Evolutionary conservation across 1,284 basidiomycete species (phyloP).

Genomic region (Neotropicomus parvogracilis): DNA sequence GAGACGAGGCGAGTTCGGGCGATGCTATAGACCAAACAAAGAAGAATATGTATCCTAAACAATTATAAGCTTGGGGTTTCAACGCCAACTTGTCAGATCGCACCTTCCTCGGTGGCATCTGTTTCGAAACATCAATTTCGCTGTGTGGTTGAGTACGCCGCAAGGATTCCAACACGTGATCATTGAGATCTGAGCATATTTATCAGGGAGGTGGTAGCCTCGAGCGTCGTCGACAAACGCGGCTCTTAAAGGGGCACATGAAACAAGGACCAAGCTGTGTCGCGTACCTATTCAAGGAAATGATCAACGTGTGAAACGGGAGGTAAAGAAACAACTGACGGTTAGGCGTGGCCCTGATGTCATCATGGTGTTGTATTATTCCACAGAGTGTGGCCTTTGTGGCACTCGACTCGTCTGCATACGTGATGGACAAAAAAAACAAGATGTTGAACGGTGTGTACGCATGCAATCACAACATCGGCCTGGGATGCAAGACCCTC

Average conservation of each 20-base stretch:
- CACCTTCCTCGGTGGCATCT: slow-evolving; percentile 35
- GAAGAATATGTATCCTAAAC: slow-evolving; percentile 29
- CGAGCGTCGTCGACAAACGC: slow-evolving; percentile 32
- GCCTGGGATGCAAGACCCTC: slow-evolving; percentile 39
- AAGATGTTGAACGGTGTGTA: slow-evolving; percentile 23
- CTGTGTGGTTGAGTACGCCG: slow-evolving; percentile 35
- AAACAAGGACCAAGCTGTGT: neutral
- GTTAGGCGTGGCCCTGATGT: slow-evolving; percentile 22
- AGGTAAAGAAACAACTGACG: slow-evolving; percentile 14
- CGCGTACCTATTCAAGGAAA: slow-evolving; percentile 18
- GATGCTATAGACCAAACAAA: slow-evolving; percentile 34
- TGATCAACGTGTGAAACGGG: neutral
- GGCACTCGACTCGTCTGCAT: slow-evolving; percentile 20
- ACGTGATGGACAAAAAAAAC: neutral
- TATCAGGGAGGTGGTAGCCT: slow-evolving; percentile 31
- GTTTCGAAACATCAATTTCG: slow-evolving; percentile 26
- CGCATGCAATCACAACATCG: slow-evolving; percentile 48
- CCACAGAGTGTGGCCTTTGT: slow-evolving; percentile 25
- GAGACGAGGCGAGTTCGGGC: slow-evolving; percentile 28
- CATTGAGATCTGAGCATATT: slow-evolving; percentile 38
- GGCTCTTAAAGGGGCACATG: slow-evolving; percentile 15
- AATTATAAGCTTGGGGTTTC: neutral
- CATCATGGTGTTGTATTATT: slow-evolving; percentile 21
- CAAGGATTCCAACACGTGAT: slow-evolving; percentile 35
- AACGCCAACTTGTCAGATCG: neutral